These are phyloP conservation scores for Exophiala aquamarina DNA, from an alignment of 2,329 filamentous ascomycete genomes.

Conservation along the genomic window DNA sequence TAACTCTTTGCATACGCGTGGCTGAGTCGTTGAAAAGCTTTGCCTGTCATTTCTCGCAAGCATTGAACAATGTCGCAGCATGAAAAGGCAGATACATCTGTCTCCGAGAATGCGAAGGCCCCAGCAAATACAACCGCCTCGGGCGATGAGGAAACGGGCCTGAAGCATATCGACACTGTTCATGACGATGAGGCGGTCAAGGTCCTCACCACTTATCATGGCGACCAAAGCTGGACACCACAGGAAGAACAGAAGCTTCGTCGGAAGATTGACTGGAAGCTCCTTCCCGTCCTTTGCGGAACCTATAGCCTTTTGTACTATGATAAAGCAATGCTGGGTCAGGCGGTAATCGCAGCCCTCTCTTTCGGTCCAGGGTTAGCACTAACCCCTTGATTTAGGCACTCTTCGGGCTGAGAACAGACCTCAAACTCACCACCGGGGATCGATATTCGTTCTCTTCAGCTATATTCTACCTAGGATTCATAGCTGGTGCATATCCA, in stretches of 20 bases:
- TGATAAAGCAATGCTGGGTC: slow-evolving; percentile 57
- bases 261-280: slow-evolving; percentile 37
- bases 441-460: slow-evolving; percentile 39
- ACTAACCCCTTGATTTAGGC: slow-evolving; percentile 30
- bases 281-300: slow-evolving; percentile 53
- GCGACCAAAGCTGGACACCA: slow-evolving; percentile 44
- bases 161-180: slow-evolving; percentile 33
- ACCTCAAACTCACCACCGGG: slow-evolving; percentile 41
- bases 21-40: no score
- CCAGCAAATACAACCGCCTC: not conserved
- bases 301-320: slow-evolving; percentile 52
- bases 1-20: no score
- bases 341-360: slow-evolving; percentile 41
- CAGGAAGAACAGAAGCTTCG: slow-evolving; percentile 38
- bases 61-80: slow-evolving; percentile 2
- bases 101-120: slow-evolving; percentile 4
- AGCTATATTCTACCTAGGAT: slow-evolving; percentile 68
- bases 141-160: slow-evolving; percentile 4
- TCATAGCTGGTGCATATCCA: slow-evolving; percentile 71
- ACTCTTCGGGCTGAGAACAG: slow-evolving; percentile 43
- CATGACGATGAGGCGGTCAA: slow-evolving; percentile 43
- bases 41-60: no score
- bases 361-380: not conserved
- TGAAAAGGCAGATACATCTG: slow-evolving; percentile 1
- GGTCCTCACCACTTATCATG: slow-evolving; percentile 43